These are phyloP conservation scores for Solanum gracilifrons DNA, from an alignment of 257 asterid genomes.

Conservation along the genomic window DNA sequence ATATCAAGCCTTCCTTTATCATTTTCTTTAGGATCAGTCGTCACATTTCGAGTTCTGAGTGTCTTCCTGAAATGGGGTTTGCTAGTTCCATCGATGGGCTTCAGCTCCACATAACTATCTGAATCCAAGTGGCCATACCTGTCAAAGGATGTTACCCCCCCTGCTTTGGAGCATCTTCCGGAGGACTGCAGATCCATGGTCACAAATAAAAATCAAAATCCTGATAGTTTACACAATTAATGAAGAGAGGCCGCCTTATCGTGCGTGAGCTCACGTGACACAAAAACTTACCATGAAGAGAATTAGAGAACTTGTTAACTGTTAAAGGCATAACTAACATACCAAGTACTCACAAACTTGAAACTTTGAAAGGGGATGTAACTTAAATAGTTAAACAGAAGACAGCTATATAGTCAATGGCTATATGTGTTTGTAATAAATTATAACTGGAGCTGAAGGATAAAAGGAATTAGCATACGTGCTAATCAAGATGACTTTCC, in stretches of 20 bases:
- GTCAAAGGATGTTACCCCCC: conserved; percentile 14
- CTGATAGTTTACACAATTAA: conserved; percentile 19
- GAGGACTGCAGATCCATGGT: conserved; percentile 40
- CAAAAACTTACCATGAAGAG: neutral
- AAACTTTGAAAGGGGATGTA: neutral
- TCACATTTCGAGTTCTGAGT: conserved; percentile 1
- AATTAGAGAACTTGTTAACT: neutral
- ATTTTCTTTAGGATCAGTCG: conserved; percentile 1
- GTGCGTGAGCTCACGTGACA: neutral
- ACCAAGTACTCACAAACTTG: neutral
- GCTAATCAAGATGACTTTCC: neutral
- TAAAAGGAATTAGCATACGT: neutral
- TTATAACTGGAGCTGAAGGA: neutral
- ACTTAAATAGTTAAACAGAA: neutral
- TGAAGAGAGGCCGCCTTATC: conserved; percentile 2
- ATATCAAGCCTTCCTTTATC: conserved; percentile 6
- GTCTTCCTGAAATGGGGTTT: neutral
- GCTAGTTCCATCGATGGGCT: conserved; percentile 4
- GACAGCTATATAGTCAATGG: neutral
- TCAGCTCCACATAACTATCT: conserved; percentile 11
- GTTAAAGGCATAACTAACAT: neutral
- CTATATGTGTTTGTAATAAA: neutral
- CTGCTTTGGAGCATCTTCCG: conserved; percentile 33
- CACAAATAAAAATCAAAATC: conserved; percentile 33
- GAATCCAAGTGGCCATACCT: conserved; percentile 16